Conservation (phyloP, 805 yeast genomes). For the Wickerhamiella kurtzmanii region DNA sequence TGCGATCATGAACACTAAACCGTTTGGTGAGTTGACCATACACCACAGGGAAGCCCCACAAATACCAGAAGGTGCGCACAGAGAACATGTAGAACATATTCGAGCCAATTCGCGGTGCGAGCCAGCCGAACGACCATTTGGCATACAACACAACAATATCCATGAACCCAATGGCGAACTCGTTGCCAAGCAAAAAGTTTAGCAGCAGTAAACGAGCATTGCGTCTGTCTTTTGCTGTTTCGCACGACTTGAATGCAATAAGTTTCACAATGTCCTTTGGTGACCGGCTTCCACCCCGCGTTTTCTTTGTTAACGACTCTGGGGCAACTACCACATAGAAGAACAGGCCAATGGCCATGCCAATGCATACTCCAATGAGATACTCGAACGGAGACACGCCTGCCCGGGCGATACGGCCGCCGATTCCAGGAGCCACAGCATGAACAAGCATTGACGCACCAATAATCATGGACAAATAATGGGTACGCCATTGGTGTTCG, state of each 20-base stretch:
- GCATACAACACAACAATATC: conserved; percentile 13
- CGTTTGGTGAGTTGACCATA: conserved; percentile 6
- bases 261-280: background rate
- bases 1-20: conserved; percentile 4
- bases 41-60: conserved; percentile 10
- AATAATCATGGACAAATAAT: conserved; percentile 7
- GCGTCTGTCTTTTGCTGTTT: conserved; percentile 1
- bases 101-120: conserved; percentile 6
- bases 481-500: conserved; percentile 6
- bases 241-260: conserved; percentile 3
- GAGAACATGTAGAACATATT: conserved; percentile 5
- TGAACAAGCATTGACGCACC: conserved; percentile 11
- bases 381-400: conserved; percentile 4
- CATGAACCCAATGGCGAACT: conserved; percentile 11
- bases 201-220: conserved; percentile 9
- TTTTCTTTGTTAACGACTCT: background rate
- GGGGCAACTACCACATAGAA: background rate
- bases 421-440: conserved; percentile 12
- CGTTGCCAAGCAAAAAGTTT: conserved; percentile 11
- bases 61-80: conserved; percentile 9
- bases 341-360: conserved; percentile 3
- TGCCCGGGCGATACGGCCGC: conserved; percentile 5
- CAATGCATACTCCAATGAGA: conserved; percentile 3
- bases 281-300: background rate
- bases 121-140: conserved; percentile 11